phyloP scores from a whole-genome alignment of 768 basidiomycete species.

The Tulasnella sp. region DNA sequence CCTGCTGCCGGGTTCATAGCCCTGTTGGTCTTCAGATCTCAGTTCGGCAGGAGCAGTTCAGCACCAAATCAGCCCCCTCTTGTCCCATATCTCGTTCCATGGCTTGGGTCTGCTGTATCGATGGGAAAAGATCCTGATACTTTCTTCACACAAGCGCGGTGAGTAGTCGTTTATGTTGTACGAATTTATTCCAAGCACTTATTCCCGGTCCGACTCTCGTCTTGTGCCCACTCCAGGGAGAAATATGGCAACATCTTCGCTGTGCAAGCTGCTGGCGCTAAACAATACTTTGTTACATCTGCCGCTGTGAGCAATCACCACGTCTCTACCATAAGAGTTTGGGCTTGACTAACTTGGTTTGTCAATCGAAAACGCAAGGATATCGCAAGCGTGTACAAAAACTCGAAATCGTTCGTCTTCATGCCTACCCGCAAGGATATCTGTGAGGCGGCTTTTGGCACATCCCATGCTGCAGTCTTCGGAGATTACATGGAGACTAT shows the following conservation, averaged over 20 bases:
- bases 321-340: too few relatives aligned
- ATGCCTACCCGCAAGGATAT: neutral
- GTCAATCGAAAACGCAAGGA: neutral
- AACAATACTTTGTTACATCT: conserved; percentile 8
- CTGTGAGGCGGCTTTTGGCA: neutral
- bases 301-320: neutral
- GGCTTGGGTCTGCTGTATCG: conserved; percentile 4
- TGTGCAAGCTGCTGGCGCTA: conserved; percentile 1
- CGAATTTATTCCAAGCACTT: too few relatives aligned
- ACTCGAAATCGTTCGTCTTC: conserved; percentile 12
- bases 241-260: conserved; percentile 9
- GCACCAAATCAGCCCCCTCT: neutral
- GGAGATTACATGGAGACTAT: neutral
- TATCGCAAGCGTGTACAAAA: neutral
- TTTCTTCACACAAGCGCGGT: conserved; percentile 9
- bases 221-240: too few relatives aligned
- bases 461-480: neutral
- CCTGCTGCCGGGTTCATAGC: too few relatives aligned
- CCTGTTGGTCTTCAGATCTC: too few relatives aligned
- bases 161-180: neutral
- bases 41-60: neutral
- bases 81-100: neutral
- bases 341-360: too few relatives aligned
- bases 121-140: conserved; percentile 11
- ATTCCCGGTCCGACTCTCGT: neutral